Evolutionary conservation across 1,284 basidiomycete genomes (phyloP).

Genomic region (Cryptococcus deneoformans): DNA sequence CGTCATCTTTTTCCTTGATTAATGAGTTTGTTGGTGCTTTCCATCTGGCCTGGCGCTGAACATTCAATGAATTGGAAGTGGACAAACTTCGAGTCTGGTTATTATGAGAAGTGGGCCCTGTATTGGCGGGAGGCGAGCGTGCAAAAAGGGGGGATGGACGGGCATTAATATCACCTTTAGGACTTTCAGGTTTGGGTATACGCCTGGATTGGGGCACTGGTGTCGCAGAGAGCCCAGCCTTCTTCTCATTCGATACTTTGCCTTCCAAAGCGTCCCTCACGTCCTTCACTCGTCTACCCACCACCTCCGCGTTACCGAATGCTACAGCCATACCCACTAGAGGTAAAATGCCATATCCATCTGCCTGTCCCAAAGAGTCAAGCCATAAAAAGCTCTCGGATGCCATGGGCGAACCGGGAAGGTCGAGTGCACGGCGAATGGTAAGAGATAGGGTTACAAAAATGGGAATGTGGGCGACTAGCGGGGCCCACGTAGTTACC

Average conservation of each 20-base stretch:
- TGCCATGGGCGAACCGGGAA: constrained; percentile 29
- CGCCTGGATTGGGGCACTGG: constrained; percentile 1
- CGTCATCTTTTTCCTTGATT: not conserved
- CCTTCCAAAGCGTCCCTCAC: not conserved
- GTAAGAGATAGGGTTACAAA: constrained; percentile 46
- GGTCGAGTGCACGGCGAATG: constrained; percentile 41
- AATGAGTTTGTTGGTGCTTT: not conserved
- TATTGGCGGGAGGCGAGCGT: not conserved
- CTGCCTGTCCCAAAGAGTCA: constrained; percentile 41
- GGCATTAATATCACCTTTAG: not conserved
- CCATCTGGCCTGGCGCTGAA: not conserved
- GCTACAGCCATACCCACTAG: constrained; percentile 41
- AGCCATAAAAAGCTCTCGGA: constrained; percentile 44
- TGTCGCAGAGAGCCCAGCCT: not conserved
- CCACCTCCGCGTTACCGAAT: constrained; percentile 46
- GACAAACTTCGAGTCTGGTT: not conserved
- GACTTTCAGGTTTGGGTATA: constrained; percentile 1
- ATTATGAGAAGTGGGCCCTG: not conserved
- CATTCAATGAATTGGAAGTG: not conserved
- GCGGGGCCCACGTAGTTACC: constrained; percentile 42
- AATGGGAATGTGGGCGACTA: constrained; percentile 49
- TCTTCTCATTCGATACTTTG: not conserved
- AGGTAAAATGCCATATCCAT: constrained; percentile 39
- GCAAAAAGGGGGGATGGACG: not conserved
- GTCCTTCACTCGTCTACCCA: constrained; percentile 9